Base-by-base conservation (phyloP, 352 stramenopile genomes). In the Globisporangium canariense region DNA sequence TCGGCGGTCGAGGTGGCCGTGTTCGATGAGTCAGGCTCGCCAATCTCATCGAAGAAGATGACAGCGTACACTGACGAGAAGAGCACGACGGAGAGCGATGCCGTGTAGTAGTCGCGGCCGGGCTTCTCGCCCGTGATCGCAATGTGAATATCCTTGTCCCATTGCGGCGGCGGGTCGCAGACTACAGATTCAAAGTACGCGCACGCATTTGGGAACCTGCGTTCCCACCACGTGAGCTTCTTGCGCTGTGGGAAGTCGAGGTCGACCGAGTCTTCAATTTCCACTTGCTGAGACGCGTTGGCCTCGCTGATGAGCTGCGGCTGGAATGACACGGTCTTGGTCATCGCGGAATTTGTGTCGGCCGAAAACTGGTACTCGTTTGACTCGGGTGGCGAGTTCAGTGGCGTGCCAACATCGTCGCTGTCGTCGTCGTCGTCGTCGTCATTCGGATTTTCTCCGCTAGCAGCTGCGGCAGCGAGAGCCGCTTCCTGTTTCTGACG, bases 101-200 rank as follows among this genome's bases (percentile, higher is more conserved):
- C 60, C 3, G 86, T 83, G 69, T 90, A 91, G 57, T 78, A 94
- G 65, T 94, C 83, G 4, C 83, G 73, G 11, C 88, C 88, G 0
- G 88, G 88, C 53, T 96, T 96, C 38, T 84, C 76, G 1, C 84
- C 86, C 2, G 74, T 81, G 50, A 93, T 91, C 4, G 88, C 86
- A 13, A 86, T 78, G 32, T 96, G 79, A 45, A 94, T 94, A 58
- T 94, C 84, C 56, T 89, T 92, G 68, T 96, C 88, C 88, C 88
- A 96, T 56, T 91, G 74, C 50, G 75, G 43, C 10, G 88, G 88
- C 36, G 85, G 83, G 10, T 74, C 64, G 46, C 79, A 88, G 25
- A 93, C 69, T 10, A 96, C 73, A 4, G 74, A 73, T 6, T 84
- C 66, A 53, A 91, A 91, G 64, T 93, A 96, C 9, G 59, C 69